Base-by-base conservation (phyloP, 257 asterid genomes). In the Dorcoceras hygrometricum region DNA sequence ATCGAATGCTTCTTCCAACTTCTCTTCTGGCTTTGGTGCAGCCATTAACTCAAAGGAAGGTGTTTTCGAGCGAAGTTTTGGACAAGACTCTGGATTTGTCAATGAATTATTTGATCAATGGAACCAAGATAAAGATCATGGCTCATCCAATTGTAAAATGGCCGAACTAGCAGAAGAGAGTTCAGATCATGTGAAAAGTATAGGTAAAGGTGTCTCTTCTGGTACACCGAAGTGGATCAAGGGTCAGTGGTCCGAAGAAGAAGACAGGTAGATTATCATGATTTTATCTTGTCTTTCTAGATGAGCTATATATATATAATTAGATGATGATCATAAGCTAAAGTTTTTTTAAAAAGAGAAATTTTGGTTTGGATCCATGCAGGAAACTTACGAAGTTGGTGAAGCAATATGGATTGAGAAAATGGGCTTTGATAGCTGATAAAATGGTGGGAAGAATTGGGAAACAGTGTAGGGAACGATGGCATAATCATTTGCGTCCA, bases 401-500 rank as follows among this genome's bases (percentile, higher is more conserved):
- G 69, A 68, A 70, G 46, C 67, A 67, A 16, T 65, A 68, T 59
- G 97, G 97, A 29, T 14, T 22, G 23, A 71, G 70, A 63, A 84
- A 81, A 68, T 90, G 97, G 97, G 78, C 88, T 10, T 62, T 65
- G 4, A 73, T 90, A 22, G 87, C 97, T 16, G 75, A 80, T 50
- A 71, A 78, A 11, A 83, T 88, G 92, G 64, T n/a, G 4, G 89
- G 91, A 48, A 78, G 97, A 72, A 90, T 84, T 0, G 97, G 97
- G 25, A 90, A 90, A 65, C 95, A 90, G 63, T 90, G 97, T 57
- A 76, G 97, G 22, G 95, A 90, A 69, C 75, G 97, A 56, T 90
- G 96, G 95, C 85, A 83, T 12, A 90, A 90, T 66, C 95, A 90
- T 83, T 66, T 90, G 26, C 85, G 89, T 60, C 90, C 97, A 3